Evolutionary conservation across 1,284 basidiomycete genomes (phyloP).

Genomic region (Austroboletus olivaceoglutinosus): DNA sequence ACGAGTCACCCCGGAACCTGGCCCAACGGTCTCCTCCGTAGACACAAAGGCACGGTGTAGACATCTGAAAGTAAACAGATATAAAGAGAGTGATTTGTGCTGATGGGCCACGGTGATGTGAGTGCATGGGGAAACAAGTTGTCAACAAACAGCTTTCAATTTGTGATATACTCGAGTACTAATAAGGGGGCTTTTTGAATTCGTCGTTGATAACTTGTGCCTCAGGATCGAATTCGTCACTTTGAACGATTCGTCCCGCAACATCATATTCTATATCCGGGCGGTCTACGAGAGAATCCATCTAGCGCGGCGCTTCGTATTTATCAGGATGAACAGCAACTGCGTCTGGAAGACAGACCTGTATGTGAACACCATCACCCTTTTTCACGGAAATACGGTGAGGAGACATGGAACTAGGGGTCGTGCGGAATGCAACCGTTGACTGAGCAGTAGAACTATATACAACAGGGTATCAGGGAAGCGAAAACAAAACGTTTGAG

Average conservation of each 20-base stretch:
- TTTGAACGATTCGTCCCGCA: conserved; percentile 44
- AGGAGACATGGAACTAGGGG: conserved; percentile 27
- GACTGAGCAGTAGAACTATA: conserved; percentile 35
- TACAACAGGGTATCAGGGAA: neutral
- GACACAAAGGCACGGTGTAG: neutral
- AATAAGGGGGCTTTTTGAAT: conserved; percentile 62
- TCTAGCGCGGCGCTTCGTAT: conserved; percentile 31
- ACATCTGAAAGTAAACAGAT: neutral
- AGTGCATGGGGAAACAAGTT: neutral
- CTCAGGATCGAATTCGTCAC: conserved; percentile 52
- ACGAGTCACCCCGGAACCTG: neutral
- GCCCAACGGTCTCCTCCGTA: neutral
- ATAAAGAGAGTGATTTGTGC: neutral
- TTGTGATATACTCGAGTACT: conserved; percentile 13
- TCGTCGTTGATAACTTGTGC: conserved; percentile 55
- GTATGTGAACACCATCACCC: conserved; percentile 46
- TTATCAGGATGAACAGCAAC: neutral
- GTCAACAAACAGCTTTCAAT: neutral
- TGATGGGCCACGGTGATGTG: neutral
- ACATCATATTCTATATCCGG: conserved; percentile 51
- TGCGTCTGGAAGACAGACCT: conserved; percentile 36
- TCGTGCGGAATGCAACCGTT: conserved; percentile 39
- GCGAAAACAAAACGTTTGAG: neutral
- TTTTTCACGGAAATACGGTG: conserved; percentile 37
- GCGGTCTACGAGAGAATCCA: conserved; percentile 57